phyloP scores from a whole-genome alignment of 169 alveolate species.

The Babesia sp. region DNA sequence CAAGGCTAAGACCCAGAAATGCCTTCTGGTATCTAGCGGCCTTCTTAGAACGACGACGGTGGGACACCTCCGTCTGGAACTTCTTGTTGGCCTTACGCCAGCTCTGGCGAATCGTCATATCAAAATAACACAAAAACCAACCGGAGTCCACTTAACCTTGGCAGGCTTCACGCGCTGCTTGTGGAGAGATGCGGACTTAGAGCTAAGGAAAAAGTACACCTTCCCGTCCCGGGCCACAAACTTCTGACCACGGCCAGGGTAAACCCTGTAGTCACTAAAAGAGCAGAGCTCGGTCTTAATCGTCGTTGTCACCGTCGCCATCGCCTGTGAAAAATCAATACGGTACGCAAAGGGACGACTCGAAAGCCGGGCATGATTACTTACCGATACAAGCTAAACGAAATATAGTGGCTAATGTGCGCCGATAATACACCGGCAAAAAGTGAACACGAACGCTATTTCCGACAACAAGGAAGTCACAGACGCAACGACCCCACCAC shows the following conservation, averaged over 20 bases:
- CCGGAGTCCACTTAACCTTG: conserved; percentile 94
- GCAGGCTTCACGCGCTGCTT: conserved; percentile 93
- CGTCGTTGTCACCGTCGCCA: conserved; percentile 83
- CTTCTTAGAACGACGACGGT: conserved; percentile 82
- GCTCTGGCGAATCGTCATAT: conserved; percentile 65
- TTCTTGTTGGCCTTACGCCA: conserved; percentile 97
- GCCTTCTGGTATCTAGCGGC: conserved; percentile 91
- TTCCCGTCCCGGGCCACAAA: conserved; percentile 96
- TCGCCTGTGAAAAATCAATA: conserved; percentile 26
- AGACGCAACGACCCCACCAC: conserved; percentile 36
- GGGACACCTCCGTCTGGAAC: conserved; percentile 75
- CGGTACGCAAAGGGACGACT: not conserved
- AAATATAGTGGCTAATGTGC: not conserved
- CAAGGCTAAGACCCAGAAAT: conserved; percentile 95
- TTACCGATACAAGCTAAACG: conserved; percentile 10
- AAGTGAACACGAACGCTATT: not conserved
- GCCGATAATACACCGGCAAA: not conserved
- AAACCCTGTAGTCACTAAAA: conserved; percentile 95
- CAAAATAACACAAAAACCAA: not conserved
- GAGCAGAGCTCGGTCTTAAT: conserved; percentile 95
- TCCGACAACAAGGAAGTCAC: not conserved
- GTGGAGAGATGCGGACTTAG: conserved; percentile 91
- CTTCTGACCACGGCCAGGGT: conserved; percentile 97
- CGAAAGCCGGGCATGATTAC: not conserved
- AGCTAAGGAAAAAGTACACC: conserved; percentile 85